phyloP scores from a whole-genome alignment of 2,329 filamentous ascomycete species.

The Thelonectria discophora region DNA sequence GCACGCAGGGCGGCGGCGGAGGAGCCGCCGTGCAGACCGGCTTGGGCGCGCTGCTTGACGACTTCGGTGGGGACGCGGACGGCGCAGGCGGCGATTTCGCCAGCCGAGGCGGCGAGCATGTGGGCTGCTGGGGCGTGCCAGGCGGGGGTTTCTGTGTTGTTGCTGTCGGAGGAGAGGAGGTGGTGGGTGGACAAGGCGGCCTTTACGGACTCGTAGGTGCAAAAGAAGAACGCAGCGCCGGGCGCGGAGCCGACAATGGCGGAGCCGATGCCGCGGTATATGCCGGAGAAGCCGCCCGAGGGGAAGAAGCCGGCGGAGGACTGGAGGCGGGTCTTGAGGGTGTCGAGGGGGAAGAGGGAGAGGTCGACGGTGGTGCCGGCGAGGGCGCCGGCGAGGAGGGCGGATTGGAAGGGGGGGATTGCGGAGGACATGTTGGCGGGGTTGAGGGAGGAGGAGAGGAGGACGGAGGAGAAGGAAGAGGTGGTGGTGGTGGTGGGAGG shows the following conservation, averaged over 20 bases:
- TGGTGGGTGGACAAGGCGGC: conserved; percentile 51
- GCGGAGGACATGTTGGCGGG: conserved; percentile 24
- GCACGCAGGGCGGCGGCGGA: conserved; percentile 72
- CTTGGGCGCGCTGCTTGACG: conserved; percentile 95
- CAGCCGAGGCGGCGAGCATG: conserved; percentile 85
- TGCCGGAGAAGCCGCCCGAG: conserved; percentile 86
- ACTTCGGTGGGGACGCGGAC: conserved; percentile 96
- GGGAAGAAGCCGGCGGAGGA: conserved; percentile 79
- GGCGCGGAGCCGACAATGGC: conserved; percentile 92
- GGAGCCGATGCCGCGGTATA: conserved; percentile 91
- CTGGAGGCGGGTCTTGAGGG: conserved; percentile 96
- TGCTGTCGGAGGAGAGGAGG: conserved; percentile 38
- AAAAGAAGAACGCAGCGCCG: conserved; percentile 96
- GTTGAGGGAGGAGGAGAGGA: neutral
- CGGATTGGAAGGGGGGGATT: conserved; percentile 63
- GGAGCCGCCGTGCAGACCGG: conserved; percentile 78
- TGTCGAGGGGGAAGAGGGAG: conserved; percentile 97
- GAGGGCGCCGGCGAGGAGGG: conserved; percentile 82
- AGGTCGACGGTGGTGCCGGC: conserved; percentile 97
- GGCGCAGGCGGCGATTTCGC: conserved; percentile 91
- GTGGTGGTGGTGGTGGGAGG: no score
- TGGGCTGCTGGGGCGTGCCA: conserved; percentile 62
- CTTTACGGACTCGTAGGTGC: conserved; percentile 86
- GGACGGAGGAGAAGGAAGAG: conserved; percentile 19
- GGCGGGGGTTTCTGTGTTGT: conserved; percentile 35